Base-by-base conservation (phyloP, 768 basidiomycete genomes). In the Boletus coccyginus region DNA sequence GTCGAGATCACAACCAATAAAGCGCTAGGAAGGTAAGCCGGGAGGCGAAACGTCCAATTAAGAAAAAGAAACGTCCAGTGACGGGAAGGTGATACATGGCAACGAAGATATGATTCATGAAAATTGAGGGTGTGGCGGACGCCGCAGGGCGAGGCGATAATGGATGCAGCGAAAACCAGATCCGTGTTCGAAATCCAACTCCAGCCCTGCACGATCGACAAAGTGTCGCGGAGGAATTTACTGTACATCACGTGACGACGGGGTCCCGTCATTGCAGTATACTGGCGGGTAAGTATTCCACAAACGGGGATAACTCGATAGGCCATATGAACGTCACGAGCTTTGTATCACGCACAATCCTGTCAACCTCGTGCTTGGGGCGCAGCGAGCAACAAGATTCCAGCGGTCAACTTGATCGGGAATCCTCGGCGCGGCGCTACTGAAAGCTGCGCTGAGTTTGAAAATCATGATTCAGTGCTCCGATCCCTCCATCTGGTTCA, bases 41-140 rank as follows among this genome's bases (percentile, higher is more conserved):
- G 29, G 51, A 32, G 44, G 48, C 46, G 36, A 43, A 35, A 47
- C 67, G n/a, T 69, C 64, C 55, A 60, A 53, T 39, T 62, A 64
- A 69, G 64, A 56, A 53, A 54, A 61, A 46, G 65, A 50, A 58
- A 58, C 50, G 66, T 69, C 64, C 36, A 52, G 46, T 27, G 48
- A 68, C 50, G 52, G 27, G 64, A 57, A 60, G 57, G 38, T 46
- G 55, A 53, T 54, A 27, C 58, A 58, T 63, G 53, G 60, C 61
- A 68, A 67, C 66, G 49, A 66, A 42, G 58, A 50, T 35, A 52
- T 45, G 27, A 27, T 27, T 27, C 27, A 27, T 27, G 53, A 58
- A 53, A 51, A 17, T 38, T 31, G 50, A 47, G 41, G 42, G 43
- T 58, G 66, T 66, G 65, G 65, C 65, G 62, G 52, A 66, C 59